phyloP scores from a whole-genome alignment of 345 rosid genomes.

The Durio zibethinus region DNA sequence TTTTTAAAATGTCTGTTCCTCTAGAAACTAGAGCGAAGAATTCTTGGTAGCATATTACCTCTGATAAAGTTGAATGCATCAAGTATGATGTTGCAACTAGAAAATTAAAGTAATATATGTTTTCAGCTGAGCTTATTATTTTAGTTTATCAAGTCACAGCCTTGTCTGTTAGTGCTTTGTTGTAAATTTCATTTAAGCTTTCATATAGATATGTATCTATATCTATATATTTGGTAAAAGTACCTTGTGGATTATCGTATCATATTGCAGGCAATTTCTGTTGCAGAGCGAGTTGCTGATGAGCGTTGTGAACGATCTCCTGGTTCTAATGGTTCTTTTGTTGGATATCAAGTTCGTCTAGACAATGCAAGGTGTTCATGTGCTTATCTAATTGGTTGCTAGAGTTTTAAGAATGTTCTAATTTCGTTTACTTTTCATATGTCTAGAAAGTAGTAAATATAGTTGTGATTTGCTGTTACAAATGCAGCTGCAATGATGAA shows the following conservation, averaged over 20 bases:
- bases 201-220: neutral
- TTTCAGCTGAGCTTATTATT: neutral
- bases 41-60: neutral
- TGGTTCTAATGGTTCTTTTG: slow-evolving; percentile 75
- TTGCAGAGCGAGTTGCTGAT: slow-evolving; percentile 92
- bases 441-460: neutral
- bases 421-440: neutral
- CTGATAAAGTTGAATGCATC: neutral
- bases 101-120: neutral
- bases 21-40: neutral
- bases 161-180: neutral
- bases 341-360: slow-evolving; percentile 98
- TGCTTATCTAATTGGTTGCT: slow-evolving; percentile 6
- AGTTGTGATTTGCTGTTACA: neutral
- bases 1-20: neutral
- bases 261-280: slow-evolving; percentile 79
- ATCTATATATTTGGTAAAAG: neutral
- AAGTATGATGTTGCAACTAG: neutral
- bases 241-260: neutral
- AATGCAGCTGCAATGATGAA: neutral
- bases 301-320: slow-evolving; percentile 90
- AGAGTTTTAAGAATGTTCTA: neutral
- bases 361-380: slow-evolving; percentile 74
- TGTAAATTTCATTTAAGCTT: slow-evolving; percentile 1
- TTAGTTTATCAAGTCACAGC: neutral